Evolutionary conservation across 2,329 filamentous ascomycete genomes (phyloP).

Genomic region (Arthrobotrys pseudoclavata): DNA sequence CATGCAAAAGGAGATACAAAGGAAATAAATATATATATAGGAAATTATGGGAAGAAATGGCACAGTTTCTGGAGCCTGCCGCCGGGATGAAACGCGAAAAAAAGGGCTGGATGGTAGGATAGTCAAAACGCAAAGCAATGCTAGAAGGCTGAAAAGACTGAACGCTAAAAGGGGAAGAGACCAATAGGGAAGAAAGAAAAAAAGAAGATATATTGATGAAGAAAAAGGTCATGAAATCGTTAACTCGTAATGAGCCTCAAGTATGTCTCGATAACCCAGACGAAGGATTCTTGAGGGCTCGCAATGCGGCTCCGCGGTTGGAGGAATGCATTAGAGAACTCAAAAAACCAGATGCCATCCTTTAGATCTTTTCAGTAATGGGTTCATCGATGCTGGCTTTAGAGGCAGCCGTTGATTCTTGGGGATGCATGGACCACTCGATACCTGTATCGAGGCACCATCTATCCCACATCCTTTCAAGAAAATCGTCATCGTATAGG

Average conservation of each 20-base stretch:
- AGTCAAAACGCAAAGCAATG: constrained; percentile 10
- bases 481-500: constrained; percentile 32
- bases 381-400: constrained; percentile 39
- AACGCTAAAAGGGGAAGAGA: background rate
- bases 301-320: background rate
- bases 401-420: constrained; percentile 16
- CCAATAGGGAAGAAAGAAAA: background rate
- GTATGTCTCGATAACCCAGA: constrained; percentile 30
- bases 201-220: background rate
- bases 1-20: constrained; percentile 17
- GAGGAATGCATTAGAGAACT: constrained; percentile 4
- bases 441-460: constrained; percentile 46
- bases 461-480: constrained; percentile 49
- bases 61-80: constrained; percentile 25
- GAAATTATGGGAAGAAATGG: constrained; percentile 8
- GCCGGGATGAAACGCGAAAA: constrained; percentile 6
- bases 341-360: constrained; percentile 39
- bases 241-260: constrained; percentile 27
- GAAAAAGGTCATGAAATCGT: constrained; percentile 12
- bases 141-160: background rate
- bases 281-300: constrained; percentile 10
- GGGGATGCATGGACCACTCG: constrained; percentile 28
- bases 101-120: background rate
- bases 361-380: constrained; percentile 38
- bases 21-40: background rate